A percentile compares a stretch with the other conserved stretches of the same genome.
These are phyloP conservation scores for Blastosporella zonata DNA, from an alignment of 1,284 basidiomycete species.

Conservation along the genomic window DNA sequence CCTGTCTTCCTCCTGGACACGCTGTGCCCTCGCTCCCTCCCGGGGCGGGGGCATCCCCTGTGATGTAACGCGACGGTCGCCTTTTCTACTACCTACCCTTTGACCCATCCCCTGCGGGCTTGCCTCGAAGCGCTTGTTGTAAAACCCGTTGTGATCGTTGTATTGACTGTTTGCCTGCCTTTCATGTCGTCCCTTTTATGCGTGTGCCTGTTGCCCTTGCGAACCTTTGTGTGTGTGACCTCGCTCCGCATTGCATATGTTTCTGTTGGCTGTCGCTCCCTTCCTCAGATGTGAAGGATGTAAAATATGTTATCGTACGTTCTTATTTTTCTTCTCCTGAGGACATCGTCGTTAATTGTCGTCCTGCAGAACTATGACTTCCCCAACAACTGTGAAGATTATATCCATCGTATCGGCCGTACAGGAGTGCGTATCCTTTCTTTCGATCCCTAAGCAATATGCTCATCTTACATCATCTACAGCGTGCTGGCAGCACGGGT, in stretches of 20 bases:
- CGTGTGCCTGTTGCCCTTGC: slow-evolving; percentile 19
- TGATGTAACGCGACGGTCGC: slow-evolving; percentile 22
- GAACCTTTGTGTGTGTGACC: slow-evolving; percentile 34
- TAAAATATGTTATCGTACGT: slow-evolving; percentile 87
- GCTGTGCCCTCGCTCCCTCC: slow-evolving; percentile 28
- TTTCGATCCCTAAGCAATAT: background rate
- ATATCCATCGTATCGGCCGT: slow-evolving; percentile 91
- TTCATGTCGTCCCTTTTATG: slow-evolving; percentile 16
- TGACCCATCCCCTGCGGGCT: slow-evolving; percentile 19
- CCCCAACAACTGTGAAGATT: slow-evolving; percentile 95
- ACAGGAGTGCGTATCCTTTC: slow-evolving; percentile 59
- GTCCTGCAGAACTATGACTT: slow-evolving; percentile 86
- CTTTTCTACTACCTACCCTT: background rate
- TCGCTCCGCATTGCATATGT: slow-evolving; percentile 25
- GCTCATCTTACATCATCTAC: slow-evolving; percentile 13
- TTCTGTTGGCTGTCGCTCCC: slow-evolving; percentile 34
- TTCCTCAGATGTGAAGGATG: slow-evolving; percentile 88
- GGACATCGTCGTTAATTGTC: slow-evolving; percentile 21
- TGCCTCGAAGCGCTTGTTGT: slow-evolving; percentile 58
- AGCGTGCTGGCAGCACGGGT: slow-evolving; percentile 89
- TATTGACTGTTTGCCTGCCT: slow-evolving; percentile 50
- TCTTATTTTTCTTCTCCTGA: slow-evolving; percentile 2
- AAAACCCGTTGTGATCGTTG: slow-evolving; percentile 33
- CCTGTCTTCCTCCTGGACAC: slow-evolving; percentile 54
- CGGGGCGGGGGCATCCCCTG: slow-evolving; percentile 32